phyloP scores from a whole-genome alignment of 164 flowering plant species.

The Magnolia changhungtana region DNA sequence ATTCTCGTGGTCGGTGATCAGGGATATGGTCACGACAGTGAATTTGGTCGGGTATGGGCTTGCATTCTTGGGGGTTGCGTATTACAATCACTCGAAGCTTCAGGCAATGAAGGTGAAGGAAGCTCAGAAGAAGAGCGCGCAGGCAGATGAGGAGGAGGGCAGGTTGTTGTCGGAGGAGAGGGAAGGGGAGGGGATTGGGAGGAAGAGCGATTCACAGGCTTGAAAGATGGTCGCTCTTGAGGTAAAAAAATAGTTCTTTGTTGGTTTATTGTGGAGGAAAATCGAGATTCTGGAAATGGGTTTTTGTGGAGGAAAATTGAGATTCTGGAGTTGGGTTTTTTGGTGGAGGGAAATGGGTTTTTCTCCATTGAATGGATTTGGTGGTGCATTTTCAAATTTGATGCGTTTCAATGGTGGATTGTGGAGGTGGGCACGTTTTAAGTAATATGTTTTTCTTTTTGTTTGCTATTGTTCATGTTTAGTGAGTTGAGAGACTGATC shows the following conservation, averaged over 20 bases:
- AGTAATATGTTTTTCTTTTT: not conserved
- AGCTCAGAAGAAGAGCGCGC: constrained; percentile 35
- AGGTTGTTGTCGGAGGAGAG: constrained; percentile 41
- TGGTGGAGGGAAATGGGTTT: not conserved
- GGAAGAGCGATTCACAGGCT: constrained; percentile 22
- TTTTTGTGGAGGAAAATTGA: not conserved
- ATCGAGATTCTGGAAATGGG: not conserved
- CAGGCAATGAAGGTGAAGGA: constrained; percentile 46
- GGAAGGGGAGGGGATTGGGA: constrained; percentile 26
- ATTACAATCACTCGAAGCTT: constrained; percentile 44
- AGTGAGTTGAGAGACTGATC: not conserved
- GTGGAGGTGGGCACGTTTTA: not conserved
- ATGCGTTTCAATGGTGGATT: not conserved
- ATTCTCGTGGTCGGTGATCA: constrained; percentile 48
- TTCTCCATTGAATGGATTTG: constrained; percentile 4
- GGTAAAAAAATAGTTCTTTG: too few relatives aligned
- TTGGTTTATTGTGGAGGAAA: not conserved
- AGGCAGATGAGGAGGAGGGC: constrained; percentile 32
- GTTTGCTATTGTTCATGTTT: not conserved
- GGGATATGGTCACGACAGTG: constrained; percentile 37
- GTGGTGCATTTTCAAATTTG: constrained; percentile 5
- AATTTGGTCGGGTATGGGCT: constrained; percentile 44
- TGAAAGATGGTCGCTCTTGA: constrained; percentile 2
- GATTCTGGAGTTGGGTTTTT: not conserved
- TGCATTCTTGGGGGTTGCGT: constrained; percentile 42